phyloP scores from a whole-genome alignment of 257 asterid species.

The Solanum ossicruentum region DNA sequence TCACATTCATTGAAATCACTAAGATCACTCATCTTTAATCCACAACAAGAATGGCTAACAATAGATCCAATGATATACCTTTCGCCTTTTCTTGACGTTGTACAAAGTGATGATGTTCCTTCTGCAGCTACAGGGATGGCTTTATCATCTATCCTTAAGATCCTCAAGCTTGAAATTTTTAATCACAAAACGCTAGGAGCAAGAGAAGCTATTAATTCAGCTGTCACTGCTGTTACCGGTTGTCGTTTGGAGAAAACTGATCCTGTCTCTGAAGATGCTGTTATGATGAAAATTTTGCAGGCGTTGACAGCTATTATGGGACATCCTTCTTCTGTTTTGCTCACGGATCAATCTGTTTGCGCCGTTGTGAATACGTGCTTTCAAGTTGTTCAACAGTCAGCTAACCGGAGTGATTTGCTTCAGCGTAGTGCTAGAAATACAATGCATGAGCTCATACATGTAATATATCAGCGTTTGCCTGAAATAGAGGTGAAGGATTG shows the following conservation, averaged over 20 bases:
- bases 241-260: conserved; percentile 74
- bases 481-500: conserved; percentile 67
- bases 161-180: conserved; percentile 54
- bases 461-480: conserved; percentile 51
- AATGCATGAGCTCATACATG: conserved; percentile 81
- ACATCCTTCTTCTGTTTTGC: conserved; percentile 51
- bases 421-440: conserved; percentile 77
- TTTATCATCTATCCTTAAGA: conserved; percentile 66
- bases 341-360: conserved; percentile 72
- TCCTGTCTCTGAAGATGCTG: conserved; percentile 53
- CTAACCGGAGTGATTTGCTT: conserved; percentile 55
- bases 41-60: conserved; percentile 66
- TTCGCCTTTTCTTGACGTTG: conserved; percentile 70
- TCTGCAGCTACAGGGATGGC: conserved; percentile 68
- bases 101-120: conserved; percentile 76
- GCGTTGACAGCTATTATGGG: conserved; percentile 55
- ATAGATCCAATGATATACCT: conserved; percentile 59
- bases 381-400: conserved; percentile 82
- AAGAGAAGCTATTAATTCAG: conserved; percentile 36
- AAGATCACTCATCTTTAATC: conserved; percentile 60
- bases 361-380: conserved; percentile 79
- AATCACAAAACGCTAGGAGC: conserved; percentile 56
- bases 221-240: conserved; percentile 48
- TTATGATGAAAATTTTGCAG: conserved; percentile 75
- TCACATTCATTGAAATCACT: conserved; percentile 60